Evolutionary conservation across 2,329 filamentous ascomycete species (phyloP).

Genomic region (Diaporthe humulicola): DNA sequence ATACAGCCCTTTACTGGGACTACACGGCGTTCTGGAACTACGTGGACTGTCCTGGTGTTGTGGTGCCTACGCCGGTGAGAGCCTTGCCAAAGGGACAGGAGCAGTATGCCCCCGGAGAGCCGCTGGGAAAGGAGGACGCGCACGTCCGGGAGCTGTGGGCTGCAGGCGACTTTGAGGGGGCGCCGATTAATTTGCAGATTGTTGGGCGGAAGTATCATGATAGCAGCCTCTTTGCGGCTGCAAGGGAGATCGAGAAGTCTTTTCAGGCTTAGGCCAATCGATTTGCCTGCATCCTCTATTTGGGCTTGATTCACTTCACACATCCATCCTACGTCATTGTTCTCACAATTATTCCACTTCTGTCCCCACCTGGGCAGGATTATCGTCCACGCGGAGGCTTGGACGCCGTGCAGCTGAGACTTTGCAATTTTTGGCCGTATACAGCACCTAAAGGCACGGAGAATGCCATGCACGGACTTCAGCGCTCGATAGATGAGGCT

Average conservation of each 20-base stretch:
- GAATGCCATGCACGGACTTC: neutral
- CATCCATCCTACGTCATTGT: neutral
- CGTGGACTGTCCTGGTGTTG: constrained; percentile 53
- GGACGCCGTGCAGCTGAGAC: neutral
- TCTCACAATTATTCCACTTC: neutral
- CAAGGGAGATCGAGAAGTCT: constrained; percentile 43
- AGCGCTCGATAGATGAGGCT: neutral
- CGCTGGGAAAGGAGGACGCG: constrained; percentile 48
- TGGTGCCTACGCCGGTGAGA: constrained; percentile 51
- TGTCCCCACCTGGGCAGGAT: neutral
- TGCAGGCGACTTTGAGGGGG: constrained; percentile 49
- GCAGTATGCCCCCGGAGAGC: constrained; percentile 42
- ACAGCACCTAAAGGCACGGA: neutral
- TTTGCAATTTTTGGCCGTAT: neutral
- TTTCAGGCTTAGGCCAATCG: neutral
- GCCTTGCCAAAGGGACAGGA: constrained; percentile 47
- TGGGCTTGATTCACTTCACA: neutral
- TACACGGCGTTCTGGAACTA: constrained; percentile 55
- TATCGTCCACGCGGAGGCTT: neutral
- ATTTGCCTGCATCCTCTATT: too few relatives aligned
- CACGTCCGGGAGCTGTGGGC: constrained; percentile 51
- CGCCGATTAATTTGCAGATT: constrained; percentile 51
- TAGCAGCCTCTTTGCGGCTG: constrained; percentile 50
- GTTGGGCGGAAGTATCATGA: constrained; percentile 52
- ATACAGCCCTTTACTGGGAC: constrained; percentile 53